Percentiles rank a stretch among this genome's conserved stretches.
phyloP scores from a whole-genome alignment of 2,329 filamentous ascomycete genomes.

The Trichoderma simmonsii region DNA sequence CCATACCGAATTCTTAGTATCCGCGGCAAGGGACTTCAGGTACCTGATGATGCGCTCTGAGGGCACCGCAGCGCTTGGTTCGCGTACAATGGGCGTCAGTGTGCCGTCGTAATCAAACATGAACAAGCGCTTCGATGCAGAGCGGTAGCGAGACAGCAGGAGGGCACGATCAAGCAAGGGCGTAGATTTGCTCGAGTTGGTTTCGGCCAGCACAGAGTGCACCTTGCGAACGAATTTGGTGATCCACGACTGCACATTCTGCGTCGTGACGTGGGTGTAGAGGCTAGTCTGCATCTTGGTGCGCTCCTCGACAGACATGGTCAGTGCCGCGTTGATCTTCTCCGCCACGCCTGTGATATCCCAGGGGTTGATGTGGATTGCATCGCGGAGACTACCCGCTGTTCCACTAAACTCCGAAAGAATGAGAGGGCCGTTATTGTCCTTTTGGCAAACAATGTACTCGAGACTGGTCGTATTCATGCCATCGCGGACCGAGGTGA shows the following conservation, averaged over 20 bases:
- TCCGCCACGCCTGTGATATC: constrained; percentile 80
- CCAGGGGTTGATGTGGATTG: constrained; percentile 97
- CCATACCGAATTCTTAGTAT: constrained; percentile 88
- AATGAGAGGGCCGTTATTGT: constrained; percentile 82
- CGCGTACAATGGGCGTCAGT: constrained; percentile 88
- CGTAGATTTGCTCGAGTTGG: constrained; percentile 71
- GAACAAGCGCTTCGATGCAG: constrained; percentile 77
- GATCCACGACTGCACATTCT: constrained; percentile 86
- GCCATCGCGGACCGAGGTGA: constrained; percentile 92
- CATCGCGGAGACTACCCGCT: constrained; percentile 76
- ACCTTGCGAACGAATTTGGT: constrained; percentile 74
- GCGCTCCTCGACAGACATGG: constrained; percentile 66
- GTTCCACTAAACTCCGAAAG: constrained; percentile 96
- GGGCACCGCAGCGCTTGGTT: constrained; percentile 84
- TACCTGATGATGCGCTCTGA: constrained; percentile 78
- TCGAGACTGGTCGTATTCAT: constrained; percentile 98
- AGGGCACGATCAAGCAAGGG: constrained; percentile 74
- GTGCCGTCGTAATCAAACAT: constrained; percentile 99
- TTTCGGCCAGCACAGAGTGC: constrained; percentile 74
- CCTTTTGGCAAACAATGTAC: constrained; percentile 88
- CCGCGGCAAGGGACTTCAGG: constrained; percentile 73
- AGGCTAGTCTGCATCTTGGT: constrained; percentile 68
- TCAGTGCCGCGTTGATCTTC: constrained; percentile 77
- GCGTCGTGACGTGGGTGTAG: constrained; percentile 78
- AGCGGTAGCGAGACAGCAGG: constrained; percentile 70